A percentile compares a stretch with the other conserved stretches of the same genome.
phyloP scores from a whole-genome alignment of 2,329 filamentous ascomycete genomes.

The Pseudopithomyces chartarum region DNA sequence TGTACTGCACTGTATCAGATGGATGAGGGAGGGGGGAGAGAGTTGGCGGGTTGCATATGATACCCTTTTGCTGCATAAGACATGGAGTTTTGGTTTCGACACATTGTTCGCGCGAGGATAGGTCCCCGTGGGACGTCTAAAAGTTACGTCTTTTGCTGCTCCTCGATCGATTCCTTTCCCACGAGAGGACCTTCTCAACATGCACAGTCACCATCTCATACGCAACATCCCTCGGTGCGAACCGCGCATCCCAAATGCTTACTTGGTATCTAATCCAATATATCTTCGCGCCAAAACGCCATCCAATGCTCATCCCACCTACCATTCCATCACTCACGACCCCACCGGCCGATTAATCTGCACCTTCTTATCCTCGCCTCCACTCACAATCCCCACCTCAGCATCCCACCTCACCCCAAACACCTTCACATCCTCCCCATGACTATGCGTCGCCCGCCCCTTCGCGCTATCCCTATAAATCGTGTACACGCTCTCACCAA shows the following conservation, averaged over 20 bases:
- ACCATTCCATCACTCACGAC: conserved; percentile 12
- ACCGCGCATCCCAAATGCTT: background rate
- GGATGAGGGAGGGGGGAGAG: background rate
- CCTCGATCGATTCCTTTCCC: too few species aligned
- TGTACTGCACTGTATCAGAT: too few species aligned
- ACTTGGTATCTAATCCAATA: conserved; percentile 9
- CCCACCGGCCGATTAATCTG: conserved; percentile 71
- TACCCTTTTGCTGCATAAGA: conserved; percentile 26
- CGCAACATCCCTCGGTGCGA: background rate
- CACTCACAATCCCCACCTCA: conserved; percentile 86
- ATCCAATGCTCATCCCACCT: background rate
- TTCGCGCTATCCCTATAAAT: conserved; percentile 76
- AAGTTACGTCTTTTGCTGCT: too few species aligned
- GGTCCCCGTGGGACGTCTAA: too few species aligned
- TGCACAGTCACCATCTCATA: too few species aligned
- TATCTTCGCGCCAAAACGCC: conserved; percentile 4
- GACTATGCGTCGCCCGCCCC: conserved; percentile 57
- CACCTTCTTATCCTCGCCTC: conserved; percentile 89
- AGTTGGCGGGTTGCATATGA: conserved; percentile 15
- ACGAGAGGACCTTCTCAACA: too few species aligned
- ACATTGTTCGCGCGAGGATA: background rate
- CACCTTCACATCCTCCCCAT: conserved; percentile 87
- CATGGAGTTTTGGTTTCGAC: conserved; percentile 1
- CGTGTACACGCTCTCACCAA: conserved; percentile 75
- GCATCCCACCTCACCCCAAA: conserved; percentile 86